phyloP scores from a whole-genome alignment of 306 rosid species.

The Citrullus colocynthis region DNA sequence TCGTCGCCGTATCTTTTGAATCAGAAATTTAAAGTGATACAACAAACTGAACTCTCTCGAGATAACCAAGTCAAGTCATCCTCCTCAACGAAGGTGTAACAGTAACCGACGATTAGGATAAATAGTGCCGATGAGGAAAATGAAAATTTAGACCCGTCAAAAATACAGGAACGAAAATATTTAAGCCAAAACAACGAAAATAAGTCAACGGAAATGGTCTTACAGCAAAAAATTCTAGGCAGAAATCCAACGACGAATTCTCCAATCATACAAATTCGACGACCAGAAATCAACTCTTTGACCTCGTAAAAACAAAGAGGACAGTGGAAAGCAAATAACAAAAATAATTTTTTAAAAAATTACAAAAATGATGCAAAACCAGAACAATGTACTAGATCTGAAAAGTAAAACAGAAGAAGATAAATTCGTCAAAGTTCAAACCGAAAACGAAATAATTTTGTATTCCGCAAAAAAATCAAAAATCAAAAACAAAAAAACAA shows the following conservation, averaged over 20 bases:
- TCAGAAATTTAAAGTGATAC: not conserved
- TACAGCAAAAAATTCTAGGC: not conserved
- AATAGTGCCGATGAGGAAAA: not conserved
- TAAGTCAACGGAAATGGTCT: not conserved
- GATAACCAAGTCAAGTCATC: not conserved
- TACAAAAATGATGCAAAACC: not conserved
- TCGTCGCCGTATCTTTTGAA: not conserved
- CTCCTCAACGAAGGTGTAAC: not conserved
- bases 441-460: constrained; percentile 7
- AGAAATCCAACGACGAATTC: not conserved
- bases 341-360: not conserved
- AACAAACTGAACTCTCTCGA: not conserved
- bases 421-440: not conserved
- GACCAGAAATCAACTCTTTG: constrained; percentile 4
- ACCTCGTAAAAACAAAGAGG: not conserved
- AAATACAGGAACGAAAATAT: not conserved
- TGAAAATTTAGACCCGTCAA: not conserved
- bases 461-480: not conserved
- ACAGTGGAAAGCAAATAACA: not conserved
- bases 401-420: constrained; percentile 8
- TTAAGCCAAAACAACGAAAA: not conserved
- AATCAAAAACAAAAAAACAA: not conserved
- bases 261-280: constrained; percentile 3
- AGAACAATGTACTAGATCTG: constrained; percentile 13
- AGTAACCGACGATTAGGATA: not conserved